Evolutionary conservation across 805 yeast species (phyloP).

Genomic region (Candida easanensis): DNA sequence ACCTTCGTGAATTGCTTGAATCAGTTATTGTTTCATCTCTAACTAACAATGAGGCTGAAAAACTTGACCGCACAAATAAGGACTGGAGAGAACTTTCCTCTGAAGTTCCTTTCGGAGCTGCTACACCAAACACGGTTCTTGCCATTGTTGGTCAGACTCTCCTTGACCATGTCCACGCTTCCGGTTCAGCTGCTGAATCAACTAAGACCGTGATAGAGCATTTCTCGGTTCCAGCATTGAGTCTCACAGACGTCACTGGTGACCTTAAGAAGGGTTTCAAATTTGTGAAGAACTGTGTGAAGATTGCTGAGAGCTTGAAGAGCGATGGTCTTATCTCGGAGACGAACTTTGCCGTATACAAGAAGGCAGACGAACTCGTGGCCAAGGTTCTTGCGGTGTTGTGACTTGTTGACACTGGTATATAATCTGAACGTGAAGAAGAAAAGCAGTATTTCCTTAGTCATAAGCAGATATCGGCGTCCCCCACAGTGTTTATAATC

Average conservation of each 20-base stretch:
- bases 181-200: not conserved
- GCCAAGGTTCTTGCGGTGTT: conserved; percentile 5
- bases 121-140: conserved; percentile 57
- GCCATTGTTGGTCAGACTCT: conserved; percentile 55
- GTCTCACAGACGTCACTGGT: conserved; percentile 4
- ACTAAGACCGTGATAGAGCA: conserved; percentile 2
- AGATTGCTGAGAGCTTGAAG: conserved; percentile 9
- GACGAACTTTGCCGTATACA: conserved; percentile 3
- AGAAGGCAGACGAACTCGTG: conserved; percentile 5
- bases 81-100: conserved; percentile 60
- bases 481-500: no score
- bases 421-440: no score
- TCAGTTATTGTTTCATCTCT: conserved; percentile 48
- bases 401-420: no score
- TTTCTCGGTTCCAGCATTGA: conserved; percentile 1
- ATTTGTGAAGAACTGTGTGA: conserved; percentile 11
- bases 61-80: conserved; percentile 40
- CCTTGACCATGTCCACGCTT: conserved; percentile 17
- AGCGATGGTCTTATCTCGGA: conserved; percentile 6
- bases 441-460: no score
- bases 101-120: conserved; percentile 58
- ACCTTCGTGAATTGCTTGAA: conserved; percentile 54
- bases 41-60: conserved; percentile 57
- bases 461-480: no score
- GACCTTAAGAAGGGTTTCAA: conserved; percentile 12